Percentiles rank a stretch among this genome's conserved stretches.
phyloP scores from a whole-genome alignment of 176 grass and related monocot genomes.

The Urochloa ruziziensis region DNA sequence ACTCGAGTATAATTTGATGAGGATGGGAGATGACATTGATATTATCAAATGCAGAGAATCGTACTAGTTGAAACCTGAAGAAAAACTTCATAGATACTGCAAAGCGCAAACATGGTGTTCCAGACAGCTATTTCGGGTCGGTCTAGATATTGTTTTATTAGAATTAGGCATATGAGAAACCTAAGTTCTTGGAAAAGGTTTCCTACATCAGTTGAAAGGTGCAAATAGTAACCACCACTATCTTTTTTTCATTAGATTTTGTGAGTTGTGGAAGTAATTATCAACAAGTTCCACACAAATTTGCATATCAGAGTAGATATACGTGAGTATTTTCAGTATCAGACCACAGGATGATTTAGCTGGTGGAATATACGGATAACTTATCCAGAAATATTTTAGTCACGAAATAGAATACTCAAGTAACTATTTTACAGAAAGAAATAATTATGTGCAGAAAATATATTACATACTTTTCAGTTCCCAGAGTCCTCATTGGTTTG shows the following conservation, averaged over 20 bases:
- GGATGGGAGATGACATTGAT: neutral
- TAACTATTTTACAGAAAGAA: neutral
- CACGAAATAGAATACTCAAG: neutral
- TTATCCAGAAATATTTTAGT: neutral
- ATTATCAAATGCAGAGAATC: neutral
- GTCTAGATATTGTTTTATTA: neutral
- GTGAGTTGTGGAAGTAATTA: neutral
- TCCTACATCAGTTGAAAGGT: neutral
- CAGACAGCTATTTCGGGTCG: neutral
- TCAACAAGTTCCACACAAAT: neutral
- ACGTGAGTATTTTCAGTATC: neutral
- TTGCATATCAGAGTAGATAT: neutral
- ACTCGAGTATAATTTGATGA: neutral
- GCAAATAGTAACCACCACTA: neutral
- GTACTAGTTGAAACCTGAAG: neutral
- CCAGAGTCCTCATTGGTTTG: slow-evolving; percentile 52
- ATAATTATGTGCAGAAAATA: neutral
- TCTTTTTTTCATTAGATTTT: neutral
- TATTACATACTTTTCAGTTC: slow-evolving; percentile 41
- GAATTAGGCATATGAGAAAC: neutral
- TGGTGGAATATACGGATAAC: neutral
- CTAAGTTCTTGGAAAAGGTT: neutral
- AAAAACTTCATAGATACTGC: neutral
- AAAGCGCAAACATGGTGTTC: neutral
- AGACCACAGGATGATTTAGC: neutral